These are phyloP conservation scores for Letharia columbiana DNA, from an alignment of 495 filamentous ascomycete genomes.

Conservation along the genomic window DNA sequence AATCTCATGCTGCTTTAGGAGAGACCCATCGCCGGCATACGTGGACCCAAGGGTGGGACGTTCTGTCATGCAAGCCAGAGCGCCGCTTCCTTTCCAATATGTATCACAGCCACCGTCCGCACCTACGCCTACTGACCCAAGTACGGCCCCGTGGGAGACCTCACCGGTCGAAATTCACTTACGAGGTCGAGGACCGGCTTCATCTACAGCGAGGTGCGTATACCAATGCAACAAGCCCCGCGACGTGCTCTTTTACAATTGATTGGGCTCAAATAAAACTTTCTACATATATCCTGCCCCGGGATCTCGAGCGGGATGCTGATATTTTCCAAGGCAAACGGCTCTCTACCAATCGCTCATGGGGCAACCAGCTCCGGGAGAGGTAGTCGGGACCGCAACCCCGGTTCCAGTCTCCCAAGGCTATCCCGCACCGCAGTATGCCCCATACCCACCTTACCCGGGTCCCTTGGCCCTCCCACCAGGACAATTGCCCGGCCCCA, in stretches of 20 bases:
- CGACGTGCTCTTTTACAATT: background rate
- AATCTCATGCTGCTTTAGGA: background rate
- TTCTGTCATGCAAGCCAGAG: background rate
- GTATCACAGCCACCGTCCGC: background rate
- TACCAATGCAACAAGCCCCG: background rate
- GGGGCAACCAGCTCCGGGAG: background rate
- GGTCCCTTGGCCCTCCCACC: background rate
- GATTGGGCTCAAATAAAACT: too few species aligned
- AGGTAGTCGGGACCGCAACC: background rate
- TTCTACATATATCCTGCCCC: background rate
- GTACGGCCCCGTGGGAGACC: background rate
- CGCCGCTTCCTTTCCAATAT: background rate
- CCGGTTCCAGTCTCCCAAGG: background rate
- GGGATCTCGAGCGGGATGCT: background rate
- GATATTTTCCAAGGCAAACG: background rate
- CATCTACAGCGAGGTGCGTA: slow-evolving; percentile 1
- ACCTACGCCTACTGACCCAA: background rate
- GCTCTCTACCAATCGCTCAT: background rate
- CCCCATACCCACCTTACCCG: background rate
- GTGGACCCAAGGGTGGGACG: background rate
- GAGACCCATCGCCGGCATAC: background rate
- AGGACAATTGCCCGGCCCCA: background rate
- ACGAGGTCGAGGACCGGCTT: background rate
- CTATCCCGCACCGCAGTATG: background rate
- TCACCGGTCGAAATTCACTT: background rate